These are phyloP conservation scores for Kodamaea kakaduensis DNA, from an alignment of 805 yeast species.

Conservation along the genomic window DNA sequence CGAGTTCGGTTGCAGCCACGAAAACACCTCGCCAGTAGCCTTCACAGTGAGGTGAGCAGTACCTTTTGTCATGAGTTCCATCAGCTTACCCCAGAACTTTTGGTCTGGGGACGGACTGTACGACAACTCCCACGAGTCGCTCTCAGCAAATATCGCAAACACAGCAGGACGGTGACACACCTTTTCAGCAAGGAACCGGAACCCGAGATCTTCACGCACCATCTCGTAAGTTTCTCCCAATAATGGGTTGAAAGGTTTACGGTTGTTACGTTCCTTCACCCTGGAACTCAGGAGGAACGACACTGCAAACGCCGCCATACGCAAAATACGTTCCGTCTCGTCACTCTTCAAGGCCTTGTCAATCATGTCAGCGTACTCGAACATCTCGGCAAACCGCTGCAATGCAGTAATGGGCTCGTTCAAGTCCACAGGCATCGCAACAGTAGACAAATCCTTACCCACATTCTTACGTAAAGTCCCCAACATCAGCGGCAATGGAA, in stretches of 20 bases:
- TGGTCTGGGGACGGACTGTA: constrained; percentile 73
- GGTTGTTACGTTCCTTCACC: constrained; percentile 64
- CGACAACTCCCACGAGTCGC: constrained; percentile 63
- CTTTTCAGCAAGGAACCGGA: constrained; percentile 76
- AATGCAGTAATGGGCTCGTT: constrained; percentile 88
- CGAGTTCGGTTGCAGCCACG: constrained; percentile 81
- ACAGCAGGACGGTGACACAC: constrained; percentile 85
- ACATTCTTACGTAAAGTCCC: constrained; percentile 82
- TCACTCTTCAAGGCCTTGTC: constrained; percentile 53
- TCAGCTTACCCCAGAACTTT: constrained; percentile 92
- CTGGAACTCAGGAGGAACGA: constrained; percentile 68
- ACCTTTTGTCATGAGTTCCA: constrained; percentile 79
- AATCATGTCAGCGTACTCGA: constrained; percentile 71
- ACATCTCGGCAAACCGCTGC: constrained; percentile 73
- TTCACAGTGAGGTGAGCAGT: constrained; percentile 53
- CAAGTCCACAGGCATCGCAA: constrained; percentile 90
- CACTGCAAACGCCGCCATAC: constrained; percentile 79
- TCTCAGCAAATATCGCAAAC: constrained; percentile 76
- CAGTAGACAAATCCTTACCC: constrained; percentile 81
- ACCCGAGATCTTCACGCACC: constrained; percentile 77
- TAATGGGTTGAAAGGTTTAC: constrained; percentile 94
- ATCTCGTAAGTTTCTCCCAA: constrained; percentile 91
- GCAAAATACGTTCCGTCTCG: constrained; percentile 56
- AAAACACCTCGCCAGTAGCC: constrained; percentile 64
- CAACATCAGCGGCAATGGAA: constrained; percentile 78